Base-by-base conservation (phyloP, 495 filamentous ascomycete genomes). In the Neurospora sp. region DNA sequence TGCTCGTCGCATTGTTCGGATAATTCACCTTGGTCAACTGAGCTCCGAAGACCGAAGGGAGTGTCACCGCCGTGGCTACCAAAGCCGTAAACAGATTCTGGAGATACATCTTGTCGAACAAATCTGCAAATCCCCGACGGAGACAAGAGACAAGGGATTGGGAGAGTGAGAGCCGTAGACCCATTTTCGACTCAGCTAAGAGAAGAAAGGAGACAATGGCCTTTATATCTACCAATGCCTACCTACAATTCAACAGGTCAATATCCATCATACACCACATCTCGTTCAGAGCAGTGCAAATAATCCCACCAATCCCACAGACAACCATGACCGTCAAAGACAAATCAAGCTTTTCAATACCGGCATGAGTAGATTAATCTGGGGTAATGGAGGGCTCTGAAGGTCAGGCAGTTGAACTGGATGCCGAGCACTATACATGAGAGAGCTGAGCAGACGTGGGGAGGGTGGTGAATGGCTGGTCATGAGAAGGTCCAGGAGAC, bases 1-100 rank as follows among this genome's bases (percentile, higher is more conserved):
- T 82, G 44, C 77, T 80, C 2, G 80, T 83, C 2, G 82, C 82
- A 46, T 83, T 82, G 72, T 82, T 84, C 16, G 80, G 81, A 49
- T 83, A 83, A 39, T 78, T 79, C 16, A 83, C 81, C 75, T 79
- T 77, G 31, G 82, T 82, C 11, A 83, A 76, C 74, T 76, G 74
- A 38, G 83, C 80, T 5, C 41, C 77, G 7, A 69, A 6, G 27
- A 72, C 77, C 12, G 12, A 11, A n/a, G 27, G 18, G 3, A 54
- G 54, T 11, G 35, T 18, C 39, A 69, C 8, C 18, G 70, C 23
- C 14, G 18, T 4, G 23, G 38, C 46, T 10, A 14, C 46, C 69
- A 31, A 49, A 41, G 11, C 35, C 35, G 27, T 27, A 9, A 35
- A 71, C 14, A n/a, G n/a, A 11, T 75, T 2, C 69, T 60, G 18